Evolutionary conservation across 139 green algal species (phyloP).

Genomic region (Zygnema cylindricum): DNA sequence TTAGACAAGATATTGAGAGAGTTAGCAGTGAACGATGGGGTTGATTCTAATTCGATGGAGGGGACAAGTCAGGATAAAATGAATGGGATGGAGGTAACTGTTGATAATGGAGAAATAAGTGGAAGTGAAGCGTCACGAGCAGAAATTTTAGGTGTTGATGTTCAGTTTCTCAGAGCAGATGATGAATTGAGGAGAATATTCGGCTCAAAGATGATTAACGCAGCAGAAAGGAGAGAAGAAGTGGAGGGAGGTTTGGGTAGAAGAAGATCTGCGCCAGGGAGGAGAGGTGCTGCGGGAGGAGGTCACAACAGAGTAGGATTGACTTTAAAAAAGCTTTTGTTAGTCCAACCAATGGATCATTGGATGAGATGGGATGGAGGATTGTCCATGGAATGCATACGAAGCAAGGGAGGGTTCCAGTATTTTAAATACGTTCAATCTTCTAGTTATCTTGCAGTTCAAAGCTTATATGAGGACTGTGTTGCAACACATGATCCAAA

Average conservation of each 20-base stretch:
- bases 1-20: conserved; percentile 22
- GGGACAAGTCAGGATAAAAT: conserved; percentile 10
- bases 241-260: neutral
- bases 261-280: no score
- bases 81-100: conserved; percentile 7
- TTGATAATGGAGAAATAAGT: conserved; percentile 63
- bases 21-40: conserved; percentile 7
- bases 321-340: conserved; percentile 25
- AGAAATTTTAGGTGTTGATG: conserved; percentile 74
- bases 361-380: conserved; percentile 50
- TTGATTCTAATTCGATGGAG: neutral
- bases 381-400: conserved; percentile 40
- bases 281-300: neutral
- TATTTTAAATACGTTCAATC: conserved; percentile 72
- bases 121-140: conserved; percentile 69
- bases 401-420: conserved; percentile 22
- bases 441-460: conserved; percentile 65
- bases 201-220: conserved; percentile 72
- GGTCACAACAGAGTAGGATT: neutral
- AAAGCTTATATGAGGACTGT: conserved; percentile 46
- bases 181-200: conserved; percentile 87
- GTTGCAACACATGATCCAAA: conserved; percentile 84
- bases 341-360: conserved; percentile 39
- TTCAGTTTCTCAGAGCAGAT: conserved; percentile 69
- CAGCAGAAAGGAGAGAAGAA: conserved; percentile 40